These are phyloP conservation scores for Trichoderma sp. DNA, from an alignment of 2,329 filamentous ascomycete species.

Conservation along the genomic window DNA sequence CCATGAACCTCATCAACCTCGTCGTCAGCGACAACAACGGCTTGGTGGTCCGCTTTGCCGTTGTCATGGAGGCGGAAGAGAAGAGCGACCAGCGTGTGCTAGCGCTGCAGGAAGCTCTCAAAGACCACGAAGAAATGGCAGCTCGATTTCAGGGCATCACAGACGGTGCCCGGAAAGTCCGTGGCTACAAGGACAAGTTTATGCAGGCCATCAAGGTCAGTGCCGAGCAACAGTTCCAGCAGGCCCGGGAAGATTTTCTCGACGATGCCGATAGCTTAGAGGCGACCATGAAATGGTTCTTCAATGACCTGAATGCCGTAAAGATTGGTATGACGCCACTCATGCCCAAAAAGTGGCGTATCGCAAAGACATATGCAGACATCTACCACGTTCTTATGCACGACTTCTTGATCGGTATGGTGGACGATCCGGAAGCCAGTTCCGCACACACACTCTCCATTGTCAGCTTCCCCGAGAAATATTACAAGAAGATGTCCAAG, in stretches of 20 bases:
- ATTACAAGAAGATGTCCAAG: conserved; percentile 93
- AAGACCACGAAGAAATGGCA: conserved; percentile 93
- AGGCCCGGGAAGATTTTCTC: conserved; percentile 70
- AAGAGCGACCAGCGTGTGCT: conserved; percentile 90
- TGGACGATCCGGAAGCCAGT: conserved; percentile 80
- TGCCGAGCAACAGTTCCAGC: conserved; percentile 70
- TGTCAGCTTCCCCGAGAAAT: conserved; percentile 92
- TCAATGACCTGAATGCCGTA: conserved; percentile 94
- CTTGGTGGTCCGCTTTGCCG: conserved; percentile 83
- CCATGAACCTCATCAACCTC: conserved; percentile 83
- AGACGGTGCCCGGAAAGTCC: conserved; percentile 83
- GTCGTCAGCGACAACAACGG: conserved; percentile 84
- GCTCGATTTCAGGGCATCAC: conserved; percentile 93
- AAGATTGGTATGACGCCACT: conserved; percentile 87
- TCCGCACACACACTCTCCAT: conserved; percentile 88
- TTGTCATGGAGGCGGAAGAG: conserved; percentile 94
- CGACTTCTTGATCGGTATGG: conserved; percentile 78
- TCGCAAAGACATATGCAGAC: conserved; percentile 82
- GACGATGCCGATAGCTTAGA: conserved; percentile 80
- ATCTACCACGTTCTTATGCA: conserved; percentile 96
- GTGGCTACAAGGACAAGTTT: conserved; percentile 97
- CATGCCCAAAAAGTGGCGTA: conserved; percentile 96
- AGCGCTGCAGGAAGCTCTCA: conserved; percentile 89
- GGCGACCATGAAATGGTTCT: conserved; percentile 92
- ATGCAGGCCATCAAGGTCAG: conserved; percentile 72